Percentiles rank a stretch among this genome's conserved stretches.
phyloP scores from a whole-genome alignment of 2,329 filamentous ascomycete species.

The Aureobasidium sp. region DNA sequence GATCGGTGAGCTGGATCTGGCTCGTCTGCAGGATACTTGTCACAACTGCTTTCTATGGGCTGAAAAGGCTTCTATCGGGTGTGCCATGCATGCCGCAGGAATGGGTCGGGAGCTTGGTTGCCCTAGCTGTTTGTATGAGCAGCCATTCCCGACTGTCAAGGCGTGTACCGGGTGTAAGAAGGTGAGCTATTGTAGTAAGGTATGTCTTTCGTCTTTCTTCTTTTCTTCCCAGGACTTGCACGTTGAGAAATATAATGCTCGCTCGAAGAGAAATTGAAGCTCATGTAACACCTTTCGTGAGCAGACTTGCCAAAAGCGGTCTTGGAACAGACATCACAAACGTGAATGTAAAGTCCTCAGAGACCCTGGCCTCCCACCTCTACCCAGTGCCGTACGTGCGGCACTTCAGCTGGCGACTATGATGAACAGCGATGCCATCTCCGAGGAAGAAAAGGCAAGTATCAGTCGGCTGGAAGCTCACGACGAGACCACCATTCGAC shows the following conservation, averaged over 20 bases:
- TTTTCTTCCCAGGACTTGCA: background rate
- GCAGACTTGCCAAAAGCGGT: constrained; percentile 51
- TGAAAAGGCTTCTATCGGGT: constrained; percentile 27
- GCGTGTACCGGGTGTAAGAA: constrained; percentile 52
- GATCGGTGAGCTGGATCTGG: constrained; percentile 47
- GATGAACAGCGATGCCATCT: constrained; percentile 32
- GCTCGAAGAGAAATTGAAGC: too few species aligned
- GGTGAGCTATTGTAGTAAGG: constrained; percentile 55
- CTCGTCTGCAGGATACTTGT: constrained; percentile 48
- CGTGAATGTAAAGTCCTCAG: constrained; percentile 52
- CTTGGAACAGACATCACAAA: constrained; percentile 55
- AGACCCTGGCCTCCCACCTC: constrained; percentile 25
- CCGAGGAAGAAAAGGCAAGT: constrained; percentile 36
- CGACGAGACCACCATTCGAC: background rate
- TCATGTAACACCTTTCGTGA: background rate
- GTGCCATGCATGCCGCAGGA: constrained; percentile 18
- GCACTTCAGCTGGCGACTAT: constrained; percentile 48
- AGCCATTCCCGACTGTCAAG: constrained; percentile 35
- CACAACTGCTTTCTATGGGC: constrained; percentile 49
- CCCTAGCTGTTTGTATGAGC: background rate
- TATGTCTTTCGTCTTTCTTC: constrained; percentile 25
- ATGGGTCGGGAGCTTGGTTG: background rate
- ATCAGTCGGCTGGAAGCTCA: constrained; percentile 34
- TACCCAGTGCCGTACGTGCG: constrained; percentile 52
- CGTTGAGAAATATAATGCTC: too few species aligned